These are phyloP conservation scores for Neurospora tetrasperma DNA, from an alignment of 495 filamentous ascomycete genomes.

Conservation along the genomic window DNA sequence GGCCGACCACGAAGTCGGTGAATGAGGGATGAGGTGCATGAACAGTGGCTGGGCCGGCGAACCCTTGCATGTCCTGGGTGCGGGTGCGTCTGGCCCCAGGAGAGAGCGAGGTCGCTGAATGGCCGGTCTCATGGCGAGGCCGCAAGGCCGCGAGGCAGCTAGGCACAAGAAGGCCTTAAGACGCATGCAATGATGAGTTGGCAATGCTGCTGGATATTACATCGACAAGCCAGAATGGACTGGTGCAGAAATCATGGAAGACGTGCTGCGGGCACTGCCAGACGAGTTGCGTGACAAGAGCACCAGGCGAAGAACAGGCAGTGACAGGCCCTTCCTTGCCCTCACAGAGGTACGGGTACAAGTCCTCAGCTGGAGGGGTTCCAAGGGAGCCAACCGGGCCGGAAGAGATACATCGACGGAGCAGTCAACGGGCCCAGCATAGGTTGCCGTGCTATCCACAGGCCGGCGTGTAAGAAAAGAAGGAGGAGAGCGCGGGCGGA, in stretches of 20 bases:
- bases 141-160: constrained; percentile 26
- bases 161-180: constrained; percentile 46
- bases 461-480: not conserved
- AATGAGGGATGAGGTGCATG: constrained; percentile 47
- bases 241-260: constrained; percentile 10
- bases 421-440: not conserved
- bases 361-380: not conserved
- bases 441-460: not conserved
- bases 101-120: constrained; percentile 22
- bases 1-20: constrained; percentile 50
- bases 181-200: constrained; percentile 85
- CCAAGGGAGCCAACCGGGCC: not conserved
- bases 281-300: not conserved
- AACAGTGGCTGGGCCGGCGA: constrained; percentile 39
- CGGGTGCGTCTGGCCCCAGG: constrained; percentile 30
- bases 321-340: not conserved
- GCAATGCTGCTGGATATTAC: constrained; percentile 65
- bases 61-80: constrained; percentile 28
- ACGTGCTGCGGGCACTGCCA: not conserved
- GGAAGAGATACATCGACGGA: not conserved
- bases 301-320: not conserved
- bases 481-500: not conserved
- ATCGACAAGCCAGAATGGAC: constrained; percentile 25
- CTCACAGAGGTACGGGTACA: not conserved
- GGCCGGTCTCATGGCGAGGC: constrained; percentile 25